Percentiles rank a stretch among this genome's conserved stretches.
These are phyloP conservation scores for Hypoxylon sp. DNA, from an alignment of 2,329 filamentous ascomycete species.

Conservation along the genomic window DNA sequence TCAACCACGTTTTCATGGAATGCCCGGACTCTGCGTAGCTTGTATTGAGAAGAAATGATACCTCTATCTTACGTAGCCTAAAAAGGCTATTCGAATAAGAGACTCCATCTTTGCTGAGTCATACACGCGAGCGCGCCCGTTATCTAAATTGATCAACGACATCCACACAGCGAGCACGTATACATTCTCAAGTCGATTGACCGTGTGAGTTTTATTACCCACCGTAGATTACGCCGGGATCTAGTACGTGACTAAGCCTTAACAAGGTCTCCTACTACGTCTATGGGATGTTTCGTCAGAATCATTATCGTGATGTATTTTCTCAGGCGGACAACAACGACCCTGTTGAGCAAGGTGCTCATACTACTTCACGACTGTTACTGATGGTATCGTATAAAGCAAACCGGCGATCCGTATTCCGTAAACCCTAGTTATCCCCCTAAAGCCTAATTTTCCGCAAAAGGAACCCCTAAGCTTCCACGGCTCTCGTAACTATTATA, in stretches of 20 bases:
- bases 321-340: neutral
- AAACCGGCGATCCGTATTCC: neutral
- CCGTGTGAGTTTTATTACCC: neutral
- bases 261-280: neutral
- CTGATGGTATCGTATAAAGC: neutral
- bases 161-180: neutral
- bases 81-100: constrained; percentile 17
- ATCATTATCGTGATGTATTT: neutral
- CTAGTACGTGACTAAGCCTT: neutral
- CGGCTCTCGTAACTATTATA: too few species aligned
- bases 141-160: neutral
- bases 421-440: neutral
- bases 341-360: neutral
- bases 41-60: constrained; percentile 7
- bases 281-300: neutral
- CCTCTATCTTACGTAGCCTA: neutral
- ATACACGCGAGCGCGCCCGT: constrained; percentile 2
- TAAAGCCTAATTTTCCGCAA: too few species aligned
- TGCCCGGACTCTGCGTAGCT: constrained; percentile 6
- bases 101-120: constrained; percentile 6
- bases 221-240: neutral
- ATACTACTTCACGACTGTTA: neutral
- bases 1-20: constrained; percentile 21
- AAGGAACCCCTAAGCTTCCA: too few species aligned
- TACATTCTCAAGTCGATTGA: constrained; percentile 4